A percentile compares a stretch with the other conserved stretches of the same genome.
Conservation (phyloP, 2,329 filamentous ascomycete genomes). For the Cercospora sp. region DNA sequence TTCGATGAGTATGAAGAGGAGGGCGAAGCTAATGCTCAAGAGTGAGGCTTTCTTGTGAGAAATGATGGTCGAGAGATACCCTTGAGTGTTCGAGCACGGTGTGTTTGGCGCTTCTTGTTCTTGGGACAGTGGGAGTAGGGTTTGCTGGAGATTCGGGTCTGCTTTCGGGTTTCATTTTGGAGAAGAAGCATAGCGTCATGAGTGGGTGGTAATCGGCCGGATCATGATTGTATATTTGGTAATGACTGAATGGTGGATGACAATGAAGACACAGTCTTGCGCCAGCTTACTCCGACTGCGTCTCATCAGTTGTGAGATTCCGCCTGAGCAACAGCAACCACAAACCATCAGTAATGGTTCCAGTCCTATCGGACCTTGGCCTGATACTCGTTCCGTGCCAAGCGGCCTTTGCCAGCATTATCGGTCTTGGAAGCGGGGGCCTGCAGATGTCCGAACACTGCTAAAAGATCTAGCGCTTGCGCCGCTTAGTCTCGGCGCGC, state of each 20-base stretch:
- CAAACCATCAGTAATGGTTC: background rate
- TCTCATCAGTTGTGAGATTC: background rate
- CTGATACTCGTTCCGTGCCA: background rate
- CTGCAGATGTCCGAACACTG: background rate
- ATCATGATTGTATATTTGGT: constrained; percentile 2
- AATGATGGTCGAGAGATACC: background rate
- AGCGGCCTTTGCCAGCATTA: background rate
- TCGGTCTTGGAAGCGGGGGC: background rate
- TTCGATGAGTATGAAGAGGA: constrained; percentile 6
- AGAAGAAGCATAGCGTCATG: background rate
- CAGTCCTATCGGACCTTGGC: background rate
- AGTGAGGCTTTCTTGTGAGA: constrained; percentile 29
- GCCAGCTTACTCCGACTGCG: background rate
- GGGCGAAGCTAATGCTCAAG: constrained; percentile 20
- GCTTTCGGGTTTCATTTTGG: background rate
- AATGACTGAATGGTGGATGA: background rate
- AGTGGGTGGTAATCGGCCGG: background rate
- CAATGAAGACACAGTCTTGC: background rate
- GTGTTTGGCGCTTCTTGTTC: constrained; percentile 5
- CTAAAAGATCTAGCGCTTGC: background rate
- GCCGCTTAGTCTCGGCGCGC: background rate
- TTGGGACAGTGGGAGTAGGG: background rate
- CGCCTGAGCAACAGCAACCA: background rate
- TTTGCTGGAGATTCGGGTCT: background rate
- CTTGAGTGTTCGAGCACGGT: constrained; percentile 2